Conservation (phyloP, 331 rosid species). For the Erythrophleum ivorense region DNA sequence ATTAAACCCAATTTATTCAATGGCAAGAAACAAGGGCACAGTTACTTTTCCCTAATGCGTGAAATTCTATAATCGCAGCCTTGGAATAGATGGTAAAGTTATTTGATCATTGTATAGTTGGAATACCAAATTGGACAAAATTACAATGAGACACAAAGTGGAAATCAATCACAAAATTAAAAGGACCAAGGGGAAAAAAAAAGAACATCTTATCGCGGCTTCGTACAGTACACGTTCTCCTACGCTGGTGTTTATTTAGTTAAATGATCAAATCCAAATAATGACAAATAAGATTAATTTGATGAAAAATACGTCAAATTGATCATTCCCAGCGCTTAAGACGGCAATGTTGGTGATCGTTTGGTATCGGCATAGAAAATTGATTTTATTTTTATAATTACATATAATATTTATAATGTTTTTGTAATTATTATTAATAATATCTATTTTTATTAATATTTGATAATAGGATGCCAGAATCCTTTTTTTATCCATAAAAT, state of each 20-base stretch:
- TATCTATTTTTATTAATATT: too few species aligned
- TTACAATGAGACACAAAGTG: background rate
- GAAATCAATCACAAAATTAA: background rate
- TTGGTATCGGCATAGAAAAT: too few species aligned
- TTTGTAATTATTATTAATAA: too few species aligned
- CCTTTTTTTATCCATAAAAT: too few species aligned
- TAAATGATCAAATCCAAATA: background rate
- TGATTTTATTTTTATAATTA: too few species aligned
- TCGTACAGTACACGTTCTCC: background rate
- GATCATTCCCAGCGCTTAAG: background rate
- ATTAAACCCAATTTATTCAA: too few species aligned
- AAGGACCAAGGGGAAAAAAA: background rate
- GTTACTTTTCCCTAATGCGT: background rate
- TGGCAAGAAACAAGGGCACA: background rate
- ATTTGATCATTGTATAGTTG: background rate
- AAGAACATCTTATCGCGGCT: background rate
- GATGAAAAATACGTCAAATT: background rate
- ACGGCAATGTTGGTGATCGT: background rate
- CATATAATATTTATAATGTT: too few species aligned
- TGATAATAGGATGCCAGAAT: too few species aligned
- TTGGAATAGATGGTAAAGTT: background rate
- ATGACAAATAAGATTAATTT: background rate
- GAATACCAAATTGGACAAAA: background rate
- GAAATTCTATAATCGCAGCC: background rate
- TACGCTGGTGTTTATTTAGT: background rate